Base-by-base conservation (phyloP, 495 filamentous ascomycete species). In the Penicillium flavigenum region DNA sequence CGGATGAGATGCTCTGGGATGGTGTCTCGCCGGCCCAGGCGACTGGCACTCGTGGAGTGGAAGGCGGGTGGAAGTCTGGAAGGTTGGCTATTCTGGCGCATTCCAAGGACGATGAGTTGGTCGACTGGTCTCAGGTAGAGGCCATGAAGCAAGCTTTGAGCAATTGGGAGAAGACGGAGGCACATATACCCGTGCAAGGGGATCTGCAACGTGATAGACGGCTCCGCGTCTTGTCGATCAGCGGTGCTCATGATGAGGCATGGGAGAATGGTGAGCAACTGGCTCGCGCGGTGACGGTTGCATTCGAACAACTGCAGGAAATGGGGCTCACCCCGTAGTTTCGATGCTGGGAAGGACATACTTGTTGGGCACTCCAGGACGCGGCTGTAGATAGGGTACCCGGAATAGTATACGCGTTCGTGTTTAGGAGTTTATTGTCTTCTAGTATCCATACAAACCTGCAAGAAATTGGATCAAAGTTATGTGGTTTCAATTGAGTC, bases 201-300 rank as follows among this genome's bases (percentile, higher is more conserved):
- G 34, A 79, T 1, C 58, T 77, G 42, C 50, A 85, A n/a, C 52
- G 63, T 16, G 86, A 83, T n/a, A 53, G 66, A 62, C 66, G 63
- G 8, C 65, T 79, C 7, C 45, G 76, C n/a, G 45, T 66, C 26
- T 47, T 80, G 4, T 56, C 76, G 20, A 58, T 89, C n/a, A 56
- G 61, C 10, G 88, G 87, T 7, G 71, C 63, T n/a, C 88, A 92
- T 75, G 81, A 89, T 64, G 78, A 86, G 46, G 69, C 84, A 2
- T 86, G 83, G 76, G 59, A 76, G 41, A 69, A 76, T 20, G 82
- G 82, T 7, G 66, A 63, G 26, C 78, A 81, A 62, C 55, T 88
- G 52, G 84, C 75, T 20, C 67, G 62, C 52, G 69, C 70, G 11
- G 61, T 79, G 43, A 56, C 63, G 16, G 68, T 64, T 56, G 69